These are phyloP conservation scores for Fusarium neocosmosporiellum DNA, from an alignment of 2,329 filamentous ascomycete genomes.

Conservation along the genomic window DNA sequence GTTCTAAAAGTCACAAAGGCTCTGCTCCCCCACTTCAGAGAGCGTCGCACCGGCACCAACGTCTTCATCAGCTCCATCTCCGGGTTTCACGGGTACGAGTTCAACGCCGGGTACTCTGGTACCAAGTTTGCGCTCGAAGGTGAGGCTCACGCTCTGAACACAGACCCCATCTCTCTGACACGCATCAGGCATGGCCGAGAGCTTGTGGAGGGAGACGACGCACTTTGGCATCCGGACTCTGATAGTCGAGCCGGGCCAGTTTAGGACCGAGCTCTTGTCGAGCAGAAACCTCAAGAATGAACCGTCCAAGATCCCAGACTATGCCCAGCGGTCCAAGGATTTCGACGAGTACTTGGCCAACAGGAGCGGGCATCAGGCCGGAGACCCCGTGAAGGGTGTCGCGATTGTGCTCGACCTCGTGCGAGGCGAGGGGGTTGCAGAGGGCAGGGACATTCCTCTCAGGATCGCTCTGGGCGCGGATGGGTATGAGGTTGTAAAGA, in stretches of 20 bases:
- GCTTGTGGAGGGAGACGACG: conserved; percentile 9
- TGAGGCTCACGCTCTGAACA: neutral
- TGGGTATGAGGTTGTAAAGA: conserved; percentile 35
- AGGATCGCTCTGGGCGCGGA: conserved; percentile 48
- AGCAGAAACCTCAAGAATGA: neutral
- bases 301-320: conserved; percentile 8
- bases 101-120: conserved; percentile 11
- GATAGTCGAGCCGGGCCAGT: conserved; percentile 10
- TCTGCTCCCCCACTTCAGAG: conserved; percentile 9
- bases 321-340: neutral
- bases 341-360: neutral
- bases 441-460: conserved; percentile 10
- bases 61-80: conserved; percentile 17
- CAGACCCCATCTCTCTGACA: neutral
- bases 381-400: conserved; percentile 6
- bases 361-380: neutral
- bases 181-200: conserved; percentile 11
- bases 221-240: conserved; percentile 10
- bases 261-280: conserved; percentile 10
- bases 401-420: conserved; percentile 10
- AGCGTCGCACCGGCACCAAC: neutral
- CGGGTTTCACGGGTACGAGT: conserved; percentile 2
- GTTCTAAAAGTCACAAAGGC: conserved; percentile 11
- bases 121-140: conserved; percentile 24
- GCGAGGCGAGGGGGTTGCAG: neutral